A percentile compares a stretch with the other conserved stretches of the same genome.
phyloP scores from a whole-genome alignment of 1,139 yeast genomes.

The Wickerhamomyces sp. region DNA sequence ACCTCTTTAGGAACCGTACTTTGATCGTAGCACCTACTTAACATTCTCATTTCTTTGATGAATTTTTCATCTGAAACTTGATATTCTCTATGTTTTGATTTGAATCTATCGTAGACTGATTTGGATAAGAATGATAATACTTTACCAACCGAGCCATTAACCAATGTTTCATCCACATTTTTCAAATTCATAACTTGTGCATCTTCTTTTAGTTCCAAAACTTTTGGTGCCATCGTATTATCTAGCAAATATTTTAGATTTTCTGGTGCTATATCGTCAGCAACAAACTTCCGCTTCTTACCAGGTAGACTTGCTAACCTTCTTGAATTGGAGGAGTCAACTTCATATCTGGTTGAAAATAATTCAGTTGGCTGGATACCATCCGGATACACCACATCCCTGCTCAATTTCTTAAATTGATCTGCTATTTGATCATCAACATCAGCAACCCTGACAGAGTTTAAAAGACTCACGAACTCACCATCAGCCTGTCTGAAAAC shows the following conservation, averaged over 20 bases:
- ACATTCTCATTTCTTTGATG: slow-evolving; percentile 28
- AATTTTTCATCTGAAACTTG: slow-evolving; percentile 19
- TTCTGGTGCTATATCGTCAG: slow-evolving; percentile 39
- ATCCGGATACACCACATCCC: slow-evolving; percentile 57
- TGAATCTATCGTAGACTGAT: slow-evolving; percentile 20
- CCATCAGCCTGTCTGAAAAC: slow-evolving; percentile 71
- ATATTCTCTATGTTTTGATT: slow-evolving; percentile 17
- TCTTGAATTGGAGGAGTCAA: slow-evolving; percentile 57
- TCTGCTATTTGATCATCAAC: slow-evolving; percentile 40
- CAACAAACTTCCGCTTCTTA: slow-evolving; percentile 32
- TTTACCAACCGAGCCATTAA: slow-evolving; percentile 87
- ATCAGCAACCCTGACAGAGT: slow-evolving; percentile 65
- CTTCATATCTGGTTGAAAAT: slow-evolving; percentile 72
- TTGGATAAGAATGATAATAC: slow-evolving; percentile 39
- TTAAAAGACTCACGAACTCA: slow-evolving; percentile 66
- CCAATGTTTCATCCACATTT: slow-evolving; percentile 78
- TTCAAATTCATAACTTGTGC: slow-evolving; percentile 97
- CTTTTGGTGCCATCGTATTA: slow-evolving; percentile 63
- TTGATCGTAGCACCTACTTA: slow-evolving; percentile 27
- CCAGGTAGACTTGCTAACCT: slow-evolving; percentile 47
- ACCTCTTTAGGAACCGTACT: slow-evolving; percentile 21
- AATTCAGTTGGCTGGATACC: slow-evolving; percentile 80
- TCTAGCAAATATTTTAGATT: slow-evolving; percentile 35
- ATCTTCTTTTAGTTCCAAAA: slow-evolving; percentile 63
- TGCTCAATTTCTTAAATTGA: slow-evolving; percentile 43